These are phyloP conservation scores for Sordariomycetes sp. DNA, from an alignment of 2,329 filamentous ascomycete species.

Conservation along the genomic window DNA sequence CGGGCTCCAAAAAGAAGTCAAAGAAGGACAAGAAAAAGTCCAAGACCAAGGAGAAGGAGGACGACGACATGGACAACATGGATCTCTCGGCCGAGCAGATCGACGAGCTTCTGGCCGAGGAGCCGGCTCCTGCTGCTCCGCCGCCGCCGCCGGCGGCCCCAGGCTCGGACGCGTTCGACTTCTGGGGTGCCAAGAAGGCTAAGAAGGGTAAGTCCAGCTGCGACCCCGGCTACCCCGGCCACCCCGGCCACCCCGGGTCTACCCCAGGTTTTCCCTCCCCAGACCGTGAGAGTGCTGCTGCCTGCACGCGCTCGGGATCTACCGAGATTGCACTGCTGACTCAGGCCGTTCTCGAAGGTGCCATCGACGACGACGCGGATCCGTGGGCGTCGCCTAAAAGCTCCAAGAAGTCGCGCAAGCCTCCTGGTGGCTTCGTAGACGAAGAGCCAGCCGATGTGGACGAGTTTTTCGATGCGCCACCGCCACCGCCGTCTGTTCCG, in stretches of 20 bases:
- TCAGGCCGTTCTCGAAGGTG: constrained; percentile 36
- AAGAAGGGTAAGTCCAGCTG: constrained; percentile 26
- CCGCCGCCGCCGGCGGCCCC: constrained; percentile 10
- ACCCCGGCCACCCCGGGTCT: neutral
- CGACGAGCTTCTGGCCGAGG: constrained; percentile 26
- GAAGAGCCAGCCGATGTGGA: constrained; percentile 31
- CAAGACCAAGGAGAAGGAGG: constrained; percentile 16
- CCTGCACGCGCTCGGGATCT: constrained; percentile 10
- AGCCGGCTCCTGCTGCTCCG: neutral
- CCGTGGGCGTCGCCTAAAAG: constrained; percentile 25
- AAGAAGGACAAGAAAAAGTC: constrained; percentile 15
- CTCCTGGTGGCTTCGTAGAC: constrained; percentile 22
- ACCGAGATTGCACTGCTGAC: constrained; percentile 39
- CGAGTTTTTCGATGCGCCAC: constrained; percentile 19
- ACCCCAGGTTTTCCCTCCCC: neutral
- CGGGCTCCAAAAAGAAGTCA: constrained; percentile 13
- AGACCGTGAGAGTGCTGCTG: neutral
- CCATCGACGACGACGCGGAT: constrained; percentile 24
- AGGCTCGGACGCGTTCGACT: constrained; percentile 35
- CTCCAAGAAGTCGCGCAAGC: constrained; percentile 27
- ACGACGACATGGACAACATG: constrained; percentile 8
- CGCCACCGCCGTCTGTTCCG: constrained; percentile 25
- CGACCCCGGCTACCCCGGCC: constrained; percentile 2
- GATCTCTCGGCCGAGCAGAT: constrained; percentile 30
- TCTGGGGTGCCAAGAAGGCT: constrained; percentile 43